A percentile compares a stretch with the other conserved stretches of the same genome.
phyloP scores from a whole-genome alignment of 2,329 filamentous ascomycete species.

The Paecilomyces sp. region DNA sequence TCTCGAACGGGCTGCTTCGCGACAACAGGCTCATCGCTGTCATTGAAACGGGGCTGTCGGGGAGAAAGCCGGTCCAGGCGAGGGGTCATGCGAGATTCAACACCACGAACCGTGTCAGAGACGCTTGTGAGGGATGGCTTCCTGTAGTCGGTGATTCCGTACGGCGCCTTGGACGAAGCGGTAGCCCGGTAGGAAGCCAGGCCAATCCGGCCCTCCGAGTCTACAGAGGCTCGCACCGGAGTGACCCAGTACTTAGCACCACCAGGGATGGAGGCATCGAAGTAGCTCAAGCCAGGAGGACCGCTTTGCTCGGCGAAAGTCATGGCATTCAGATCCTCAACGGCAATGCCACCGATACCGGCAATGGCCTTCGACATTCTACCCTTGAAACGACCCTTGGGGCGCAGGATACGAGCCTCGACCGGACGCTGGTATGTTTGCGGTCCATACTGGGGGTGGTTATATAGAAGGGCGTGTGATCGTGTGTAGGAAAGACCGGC shows the following conservation, averaged over 20 bases:
- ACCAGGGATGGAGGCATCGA: slow-evolving; percentile 40
- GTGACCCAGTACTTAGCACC: slow-evolving; percentile 49
- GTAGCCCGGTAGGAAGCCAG: slow-evolving; percentile 29
- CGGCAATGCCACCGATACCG: slow-evolving; percentile 35
- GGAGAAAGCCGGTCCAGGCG: slow-evolving; percentile 19
- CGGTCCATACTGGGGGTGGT: slow-evolving; percentile 56
- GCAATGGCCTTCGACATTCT: slow-evolving; percentile 24
- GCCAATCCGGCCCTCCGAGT: slow-evolving; percentile 37
- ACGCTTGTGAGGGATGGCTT: slow-evolving; percentile 20
- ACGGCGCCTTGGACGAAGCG: slow-evolving; percentile 25
- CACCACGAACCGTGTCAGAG: slow-evolving; percentile 17
- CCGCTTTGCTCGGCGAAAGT: slow-evolving; percentile 25
- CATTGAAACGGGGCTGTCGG: slow-evolving; percentile 12
- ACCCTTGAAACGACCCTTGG: slow-evolving; percentile 32
- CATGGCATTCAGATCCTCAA: slow-evolving; percentile 30
- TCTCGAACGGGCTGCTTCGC: slow-evolving; percentile 1
- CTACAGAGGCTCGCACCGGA: slow-evolving; percentile 39
- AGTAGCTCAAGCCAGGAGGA: slow-evolving; percentile 34
- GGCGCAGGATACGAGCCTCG: slow-evolving; percentile 50
- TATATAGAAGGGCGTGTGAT: slow-evolving; percentile 47
- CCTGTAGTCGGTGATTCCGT: slow-evolving; percentile 28
- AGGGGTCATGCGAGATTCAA: slow-evolving; percentile 17
- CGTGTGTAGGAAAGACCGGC: slow-evolving; percentile 57
- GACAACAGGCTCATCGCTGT: neutral
- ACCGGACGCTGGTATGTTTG: slow-evolving; percentile 47